Base-by-base conservation (phyloP, 202 grass and related monocot genomes). In the Setaria italica region DNA sequence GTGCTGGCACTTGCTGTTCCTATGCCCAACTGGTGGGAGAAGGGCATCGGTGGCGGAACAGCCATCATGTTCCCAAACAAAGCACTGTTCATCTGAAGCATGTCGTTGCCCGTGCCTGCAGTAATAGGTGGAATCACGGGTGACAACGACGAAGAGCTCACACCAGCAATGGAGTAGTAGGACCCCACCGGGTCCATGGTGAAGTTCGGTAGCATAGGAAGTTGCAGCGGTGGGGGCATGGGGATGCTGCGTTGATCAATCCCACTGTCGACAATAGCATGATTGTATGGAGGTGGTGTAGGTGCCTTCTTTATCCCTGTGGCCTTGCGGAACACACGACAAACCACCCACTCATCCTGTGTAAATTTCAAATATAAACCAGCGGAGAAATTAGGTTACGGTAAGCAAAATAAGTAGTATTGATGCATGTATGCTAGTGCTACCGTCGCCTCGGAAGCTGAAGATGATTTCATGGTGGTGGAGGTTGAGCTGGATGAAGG, bases 331-430 rank as follows among this genome's bases (percentile, higher is more conserved):
- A 90, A 89, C 71, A 97, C 68, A 60, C 80, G 84, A 68, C 89
- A 94, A 0, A 94, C 89, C n/a, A 87, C 94, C 88, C 90, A 94
- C 17, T 90, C 85, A 51, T 94, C 91, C 93, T 95, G 43, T 62
- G 79, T 56, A 5, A 66, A 37, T 17, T 35, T 15, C 30, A 35
- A 15, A 78, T 5, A 9, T 33, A 75, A 41, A 19, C 13, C 6
- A 42, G 2, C 1, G 4, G 9, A 5, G 1, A 69, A n/a, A 69
- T 43, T 20, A 20, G 39, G 8, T 69, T 43, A 69, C 1, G 19
- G 4, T 10, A 20, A 69, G 14, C 7, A 4, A 43, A 69, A 20
- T 14, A 69, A 11, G 20, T 30, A 29, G 5, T 9, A 72, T 49
- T 62, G 29, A 49, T 49, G 16, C 11, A 3, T 12, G 9, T 37